phyloP scores from a whole-genome alignment of 179 eudicot genomes.

The Dionaea muscipula region DNA sequence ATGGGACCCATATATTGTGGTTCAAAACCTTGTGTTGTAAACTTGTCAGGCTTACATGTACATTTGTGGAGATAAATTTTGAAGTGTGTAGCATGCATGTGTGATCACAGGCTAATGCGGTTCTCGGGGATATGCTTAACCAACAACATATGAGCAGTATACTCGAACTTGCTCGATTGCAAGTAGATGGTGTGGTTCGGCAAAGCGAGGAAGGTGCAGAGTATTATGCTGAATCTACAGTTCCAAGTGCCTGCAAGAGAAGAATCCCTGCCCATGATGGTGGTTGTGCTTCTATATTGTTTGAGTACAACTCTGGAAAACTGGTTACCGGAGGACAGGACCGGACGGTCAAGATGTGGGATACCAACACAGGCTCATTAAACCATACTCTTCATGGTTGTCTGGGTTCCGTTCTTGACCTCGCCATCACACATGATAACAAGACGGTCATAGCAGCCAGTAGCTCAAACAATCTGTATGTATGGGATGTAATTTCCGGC shows the following conservation, averaged over 20 bases:
- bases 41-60: no score
- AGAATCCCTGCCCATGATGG: slow-evolving; percentile 73
- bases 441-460: slow-evolving; percentile 74
- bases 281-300: slow-evolving; percentile 73
- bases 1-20: no score
- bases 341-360: slow-evolving; percentile 75
- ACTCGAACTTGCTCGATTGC: slow-evolving; percentile 72
- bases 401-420: slow-evolving; percentile 79
- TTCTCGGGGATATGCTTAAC: slow-evolving; percentile 65
- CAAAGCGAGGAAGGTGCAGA: slow-evolving; percentile 87
- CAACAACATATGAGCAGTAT: slow-evolving; percentile 49
- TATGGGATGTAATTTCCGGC: slow-evolving; percentile 69
- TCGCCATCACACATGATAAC: slow-evolving; percentile 65
- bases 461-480: slow-evolving; percentile 67
- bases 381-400: slow-evolving; percentile 50
- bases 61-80: no score
- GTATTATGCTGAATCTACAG: slow-evolving; percentile 49
- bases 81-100: no score
- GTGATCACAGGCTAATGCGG: slow-evolving; percentile 56
- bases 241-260: slow-evolving; percentile 53
- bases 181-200: slow-evolving; percentile 93
- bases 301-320: slow-evolving; percentile 59
- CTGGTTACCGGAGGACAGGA: slow-evolving; percentile 88
- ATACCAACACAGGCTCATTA: slow-evolving; percentile 48
- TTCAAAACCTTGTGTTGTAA: no score